Base-by-base conservation (phyloP, 2,329 filamentous ascomycete genomes). In the Orbilia oligospora region DNA sequence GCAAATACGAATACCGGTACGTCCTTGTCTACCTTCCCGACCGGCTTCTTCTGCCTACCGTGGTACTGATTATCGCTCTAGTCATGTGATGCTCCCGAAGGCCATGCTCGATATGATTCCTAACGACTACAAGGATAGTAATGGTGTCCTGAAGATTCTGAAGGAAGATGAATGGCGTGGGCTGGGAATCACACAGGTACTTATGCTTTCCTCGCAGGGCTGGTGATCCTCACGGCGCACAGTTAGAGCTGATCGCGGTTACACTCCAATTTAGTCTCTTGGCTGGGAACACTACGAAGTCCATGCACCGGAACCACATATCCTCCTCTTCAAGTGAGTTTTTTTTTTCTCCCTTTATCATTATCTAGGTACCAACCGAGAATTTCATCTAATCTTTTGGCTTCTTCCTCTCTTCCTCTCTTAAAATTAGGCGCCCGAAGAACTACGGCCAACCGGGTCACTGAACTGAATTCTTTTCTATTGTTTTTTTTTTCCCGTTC, bases 251-350 rank as follows among this genome's bases (percentile, higher is more conserved):
- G 65, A 83, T 48, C 18, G 41, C 33, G 20, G 18, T 10, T 20
- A 64, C 24, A 3, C 1, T 30, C 24, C 8, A 12, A 33, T 41
- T 18, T 63, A 78, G 75, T 78, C 75, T 18, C 75, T 99, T 83
- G 96, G 96, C 73, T 99, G 96, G 96, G 95, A 98, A 85, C 96
- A 99, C 85, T 99, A 99, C 84, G 96, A 99, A 85, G 96, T 99
- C 69, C 96, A 99, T 85, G 96, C 98, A 85, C 96, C 96, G 51
- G 96, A 99, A 86, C 96, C 96, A 81, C 96, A 99, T 85, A 99
- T 99, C 83, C 89, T 99, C 70, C 89, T 99, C 36, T 99, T 99
- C 89, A 99, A 99, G 95, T 97, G 87, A 85, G 92, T 30, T 48
- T n/a, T 18, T 30, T 48, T n/a, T 18, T 20, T 6, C 2, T 22